Base-by-base conservation (phyloP, 306 rosid genomes). In the Corylus avellana region DNA sequence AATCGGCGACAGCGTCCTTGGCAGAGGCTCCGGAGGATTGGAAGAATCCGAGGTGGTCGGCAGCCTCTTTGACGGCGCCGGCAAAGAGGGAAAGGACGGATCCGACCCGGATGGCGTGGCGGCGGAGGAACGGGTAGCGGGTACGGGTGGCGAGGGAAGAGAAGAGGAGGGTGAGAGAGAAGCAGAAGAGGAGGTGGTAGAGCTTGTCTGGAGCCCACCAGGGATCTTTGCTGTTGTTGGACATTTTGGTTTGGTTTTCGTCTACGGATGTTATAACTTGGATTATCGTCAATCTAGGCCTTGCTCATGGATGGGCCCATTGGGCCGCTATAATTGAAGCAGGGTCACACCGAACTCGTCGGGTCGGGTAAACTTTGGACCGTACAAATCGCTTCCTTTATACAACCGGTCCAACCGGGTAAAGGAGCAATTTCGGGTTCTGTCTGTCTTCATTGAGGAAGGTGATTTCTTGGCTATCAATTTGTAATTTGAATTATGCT, bases 1-100 rank as follows among this genome's bases (percentile, higher is more conserved):
- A 11, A 78, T 94, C 92, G 29, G 98, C 78, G 13, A 87, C 35
- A n/a, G 90, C 93, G 59, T 93, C 98, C 58, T 70, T 88, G 50
- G 80, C 39, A 35, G 97, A 93, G 57, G 98, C 97, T 5, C 94
- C 97, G 14, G 93, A 83, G 17, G 98, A 91, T 17, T 53, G 85
- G 81, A 93, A 93, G 85, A 72, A 88, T 5, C 94, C 92, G 10
- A 93, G 89, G 62, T 91, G 90, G 78, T 93, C 97, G 74, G 94
- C 98, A 70, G 82, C 83, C 77, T 93, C 98, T 84, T 93, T 93
- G 74, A 88, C 93, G 69, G 91, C 98, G 69, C 97, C 97, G 86
- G 86, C 87, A 8, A 83, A 77, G 77, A 93, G 91, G 20, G 97
- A 91, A n/a, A 64, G 47, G 16, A 82, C 68, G 48, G 94, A 90